These are phyloP conservation scores for Saksenaea vasiformis DNA, from an alignment of 371 early-diverging fungal species.

Conservation along the genomic window DNA sequence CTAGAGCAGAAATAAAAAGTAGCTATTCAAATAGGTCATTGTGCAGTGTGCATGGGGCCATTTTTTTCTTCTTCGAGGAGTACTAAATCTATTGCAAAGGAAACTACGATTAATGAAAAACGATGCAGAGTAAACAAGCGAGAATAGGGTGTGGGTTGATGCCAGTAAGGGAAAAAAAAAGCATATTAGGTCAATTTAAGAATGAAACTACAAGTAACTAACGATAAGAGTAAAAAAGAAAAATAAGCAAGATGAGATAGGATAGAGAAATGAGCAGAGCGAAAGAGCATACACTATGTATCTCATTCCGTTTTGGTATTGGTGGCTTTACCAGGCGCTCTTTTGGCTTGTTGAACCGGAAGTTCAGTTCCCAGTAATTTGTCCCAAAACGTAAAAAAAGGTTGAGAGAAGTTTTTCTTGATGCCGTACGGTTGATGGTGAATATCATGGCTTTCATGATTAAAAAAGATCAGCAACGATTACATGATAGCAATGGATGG, in stretches of 20 bases:
- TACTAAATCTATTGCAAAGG: background rate
- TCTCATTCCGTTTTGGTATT: background rate
- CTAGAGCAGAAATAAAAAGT: conserved; percentile 8
- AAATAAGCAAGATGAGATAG: background rate
- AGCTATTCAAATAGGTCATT: background rate
- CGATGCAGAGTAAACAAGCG: background rate
- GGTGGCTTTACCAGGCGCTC: conserved; percentile 7
- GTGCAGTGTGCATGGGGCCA: no score
- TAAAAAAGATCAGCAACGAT: background rate
- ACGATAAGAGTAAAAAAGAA: background rate
- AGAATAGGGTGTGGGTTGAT: background rate
- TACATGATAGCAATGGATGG: background rate
- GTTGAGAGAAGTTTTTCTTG: conserved; percentile 62
- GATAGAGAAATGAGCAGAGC: background rate
- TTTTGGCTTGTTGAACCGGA: conserved; percentile 26
- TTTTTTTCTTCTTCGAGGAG: no score
- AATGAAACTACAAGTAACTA: conserved; percentile 1
- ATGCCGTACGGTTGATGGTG: conserved; percentile 63
- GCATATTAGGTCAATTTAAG: background rate
- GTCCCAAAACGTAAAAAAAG: conserved; percentile 80
- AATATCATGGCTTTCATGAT: conserved; percentile 51
- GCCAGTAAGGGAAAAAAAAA: background rate
- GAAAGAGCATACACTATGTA: background rate
- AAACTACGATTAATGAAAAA: background rate
- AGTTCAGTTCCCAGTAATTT: conserved; percentile 50